Evolutionary conservation across 2,329 filamentous ascomycete genomes (phyloP).

Genomic region (Pestalotiopsis sp.): DNA sequence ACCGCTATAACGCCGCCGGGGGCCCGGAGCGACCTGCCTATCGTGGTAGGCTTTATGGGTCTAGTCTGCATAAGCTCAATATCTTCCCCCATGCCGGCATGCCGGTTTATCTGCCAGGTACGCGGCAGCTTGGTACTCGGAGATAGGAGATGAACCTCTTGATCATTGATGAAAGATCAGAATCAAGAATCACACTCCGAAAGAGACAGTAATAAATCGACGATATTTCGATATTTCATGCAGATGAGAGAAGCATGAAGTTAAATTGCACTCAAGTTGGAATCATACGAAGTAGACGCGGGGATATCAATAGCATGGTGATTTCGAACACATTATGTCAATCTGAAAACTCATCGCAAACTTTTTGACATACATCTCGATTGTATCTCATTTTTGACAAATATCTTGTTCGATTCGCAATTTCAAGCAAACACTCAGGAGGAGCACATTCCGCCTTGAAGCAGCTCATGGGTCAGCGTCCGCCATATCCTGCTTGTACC

Average conservation of each 20-base stretch:
- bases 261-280: too few species aligned
- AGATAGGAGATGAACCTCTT: not conserved
- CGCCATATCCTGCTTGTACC: constrained; percentile 56
- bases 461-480: constrained; percentile 22
- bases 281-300: too few species aligned
- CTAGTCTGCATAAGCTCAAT: constrained; percentile 11
- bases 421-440: too few species aligned
- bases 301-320: too few species aligned
- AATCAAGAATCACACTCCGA: not conserved
- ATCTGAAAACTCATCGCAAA: too few species aligned
- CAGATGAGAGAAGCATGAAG: too few species aligned
- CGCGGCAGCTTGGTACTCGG: not conserved
- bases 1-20: not conserved
- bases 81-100: not conserved
- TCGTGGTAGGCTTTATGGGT: constrained; percentile 3
- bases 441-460: not conserved
- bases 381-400: too few species aligned
- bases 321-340: too few species aligned
- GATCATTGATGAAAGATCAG: not conserved
- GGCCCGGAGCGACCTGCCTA: constrained; percentile 1
- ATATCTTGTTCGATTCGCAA: too few species aligned
- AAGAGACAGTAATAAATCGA: not conserved
- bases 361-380: too few species aligned
- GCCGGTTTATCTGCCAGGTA: constrained; percentile 10
- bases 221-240: too few species aligned